Evolutionary conservation across 768 basidiomycete species (phyloP).

Genomic region (Tricholoma sp.): DNA sequence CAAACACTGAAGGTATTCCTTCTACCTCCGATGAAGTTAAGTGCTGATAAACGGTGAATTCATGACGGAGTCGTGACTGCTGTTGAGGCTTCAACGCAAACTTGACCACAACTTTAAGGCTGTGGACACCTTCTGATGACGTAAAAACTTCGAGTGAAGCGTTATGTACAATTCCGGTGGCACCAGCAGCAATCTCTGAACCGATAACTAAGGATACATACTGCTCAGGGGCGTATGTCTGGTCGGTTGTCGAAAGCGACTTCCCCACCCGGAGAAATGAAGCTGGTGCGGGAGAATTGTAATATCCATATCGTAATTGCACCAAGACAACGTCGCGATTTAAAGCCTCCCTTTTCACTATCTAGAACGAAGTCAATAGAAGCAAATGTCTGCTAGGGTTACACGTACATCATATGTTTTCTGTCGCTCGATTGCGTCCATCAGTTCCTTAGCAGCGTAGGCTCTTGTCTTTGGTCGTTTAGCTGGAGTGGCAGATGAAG

Average conservation of each 20-base stretch:
- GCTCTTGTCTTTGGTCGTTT: constrained; percentile 9
- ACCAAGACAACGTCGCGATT: constrained; percentile 7
- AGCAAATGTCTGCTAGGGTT: too few species aligned
- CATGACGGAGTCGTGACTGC: background rate
- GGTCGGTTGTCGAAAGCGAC: background rate
- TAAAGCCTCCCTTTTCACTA: constrained; percentile 1
- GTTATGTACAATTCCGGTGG: constrained; percentile 10
- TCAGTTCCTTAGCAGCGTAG: background rate
- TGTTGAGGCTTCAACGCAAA: constrained; percentile 4
- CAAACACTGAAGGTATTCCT: background rate
- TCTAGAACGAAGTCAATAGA: too few species aligned
- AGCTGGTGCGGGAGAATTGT: constrained; percentile 3
- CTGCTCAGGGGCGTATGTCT: background rate
- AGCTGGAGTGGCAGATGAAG: background rate
- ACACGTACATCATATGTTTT: constrained; percentile 3
- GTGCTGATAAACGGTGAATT: background rate
- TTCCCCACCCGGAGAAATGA: background rate
- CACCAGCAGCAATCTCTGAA: constrained; percentile 6
- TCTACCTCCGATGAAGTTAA: background rate
- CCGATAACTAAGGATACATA: constrained; percentile 6
- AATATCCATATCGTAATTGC: constrained; percentile 6
- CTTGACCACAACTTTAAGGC: constrained; percentile 8
- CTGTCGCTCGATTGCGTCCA: background rate
- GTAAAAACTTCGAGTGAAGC: constrained; percentile 3
- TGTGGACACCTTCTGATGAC: background rate